phyloP scores from a whole-genome alignment of 306 rosid species.

The Cajanus cajan region DNA sequence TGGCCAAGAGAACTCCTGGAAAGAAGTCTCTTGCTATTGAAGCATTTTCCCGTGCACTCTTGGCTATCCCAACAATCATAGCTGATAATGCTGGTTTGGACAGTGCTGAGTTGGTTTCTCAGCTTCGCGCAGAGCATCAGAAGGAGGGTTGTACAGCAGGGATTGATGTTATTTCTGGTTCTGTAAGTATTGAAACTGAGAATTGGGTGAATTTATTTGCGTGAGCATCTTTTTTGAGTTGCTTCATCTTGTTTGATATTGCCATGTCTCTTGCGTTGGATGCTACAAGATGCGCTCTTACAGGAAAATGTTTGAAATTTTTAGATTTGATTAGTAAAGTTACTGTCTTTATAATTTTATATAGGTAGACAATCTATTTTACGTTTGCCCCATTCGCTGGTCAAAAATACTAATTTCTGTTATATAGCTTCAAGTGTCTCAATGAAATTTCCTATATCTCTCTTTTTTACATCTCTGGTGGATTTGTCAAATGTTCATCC shows the following conservation, averaged over 20 bases:
- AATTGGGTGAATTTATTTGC: not conserved
- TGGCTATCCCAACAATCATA: conserved; percentile 85
- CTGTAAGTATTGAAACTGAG: conserved; percentile 57
- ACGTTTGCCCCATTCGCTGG: not conserved
- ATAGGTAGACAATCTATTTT: not conserved
- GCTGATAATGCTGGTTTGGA: conserved; percentile 99
- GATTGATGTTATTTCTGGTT: conserved; percentile 90
- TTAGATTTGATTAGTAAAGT: not conserved
- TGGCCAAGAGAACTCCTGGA: conserved; percentile 93
- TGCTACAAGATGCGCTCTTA: not conserved
- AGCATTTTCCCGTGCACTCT: conserved; percentile 87
- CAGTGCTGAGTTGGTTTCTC: conserved; percentile 93
- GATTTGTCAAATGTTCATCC: not conserved
- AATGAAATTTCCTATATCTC: not conserved
- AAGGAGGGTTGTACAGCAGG: conserved; percentile 81
- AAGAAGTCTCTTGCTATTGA: conserved; percentile 95
- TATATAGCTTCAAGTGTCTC: not conserved
- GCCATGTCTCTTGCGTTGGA: not conserved
- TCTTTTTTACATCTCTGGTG: not conserved
- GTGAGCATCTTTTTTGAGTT: not conserved
- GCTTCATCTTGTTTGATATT: not conserved
- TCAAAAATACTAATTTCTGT: not conserved
- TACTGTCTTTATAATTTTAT: not conserved
- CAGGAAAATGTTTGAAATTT: not conserved
- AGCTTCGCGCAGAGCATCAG: conserved; percentile 95